Percentiles rank a stretch among this genome's conserved stretches.
Conservation (phyloP, 2,329 filamentous ascomycete species). For the Fusarium torulosum region DNA sequence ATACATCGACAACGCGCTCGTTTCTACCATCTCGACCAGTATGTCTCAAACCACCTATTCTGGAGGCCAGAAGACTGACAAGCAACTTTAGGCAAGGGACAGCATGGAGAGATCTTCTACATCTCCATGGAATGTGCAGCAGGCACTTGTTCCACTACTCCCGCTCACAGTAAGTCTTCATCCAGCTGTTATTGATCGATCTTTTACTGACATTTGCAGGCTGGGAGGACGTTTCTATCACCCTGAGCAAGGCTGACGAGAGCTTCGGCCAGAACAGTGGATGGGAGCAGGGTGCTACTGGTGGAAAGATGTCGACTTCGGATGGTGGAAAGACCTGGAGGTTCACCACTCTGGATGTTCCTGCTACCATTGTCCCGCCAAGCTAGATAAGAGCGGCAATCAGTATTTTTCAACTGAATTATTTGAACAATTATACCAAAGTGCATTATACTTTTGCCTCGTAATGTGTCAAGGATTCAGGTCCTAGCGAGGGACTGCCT, state of each 20-base stretch:
- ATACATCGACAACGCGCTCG: conserved; percentile 14
- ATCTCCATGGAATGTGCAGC: conserved; percentile 22
- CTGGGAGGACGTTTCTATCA: conserved; percentile 28
- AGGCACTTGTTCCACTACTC: conserved; percentile 14
- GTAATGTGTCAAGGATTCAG: no score
- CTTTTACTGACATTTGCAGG: not conserved
- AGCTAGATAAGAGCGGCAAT: no score
- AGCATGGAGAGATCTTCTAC: conserved; percentile 22
- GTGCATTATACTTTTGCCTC: no score
- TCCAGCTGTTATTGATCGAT: not conserved
- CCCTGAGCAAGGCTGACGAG: conserved; percentile 4
- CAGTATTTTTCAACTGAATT: no score
- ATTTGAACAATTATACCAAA: no score
- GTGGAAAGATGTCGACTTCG: conserved; percentile 18
- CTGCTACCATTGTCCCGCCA: not conserved
- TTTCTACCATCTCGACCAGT: conserved; percentile 22
- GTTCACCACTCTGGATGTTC: conserved; percentile 8
- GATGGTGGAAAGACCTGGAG: conserved; percentile 24
- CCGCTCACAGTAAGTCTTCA: conserved; percentile 9
- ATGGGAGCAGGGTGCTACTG: conserved; percentile 21
- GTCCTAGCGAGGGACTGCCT: no score
- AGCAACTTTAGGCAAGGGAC: conserved; percentile 1
- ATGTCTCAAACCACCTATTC: not conserved
- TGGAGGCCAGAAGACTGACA: no score
- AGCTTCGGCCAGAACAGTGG: conserved; percentile 7